Evolutionary conservation across 257 asterid genomes (phyloP), one percentile per base, ranked within the genome.

Genomic region (Avicennia marina): DNA sequence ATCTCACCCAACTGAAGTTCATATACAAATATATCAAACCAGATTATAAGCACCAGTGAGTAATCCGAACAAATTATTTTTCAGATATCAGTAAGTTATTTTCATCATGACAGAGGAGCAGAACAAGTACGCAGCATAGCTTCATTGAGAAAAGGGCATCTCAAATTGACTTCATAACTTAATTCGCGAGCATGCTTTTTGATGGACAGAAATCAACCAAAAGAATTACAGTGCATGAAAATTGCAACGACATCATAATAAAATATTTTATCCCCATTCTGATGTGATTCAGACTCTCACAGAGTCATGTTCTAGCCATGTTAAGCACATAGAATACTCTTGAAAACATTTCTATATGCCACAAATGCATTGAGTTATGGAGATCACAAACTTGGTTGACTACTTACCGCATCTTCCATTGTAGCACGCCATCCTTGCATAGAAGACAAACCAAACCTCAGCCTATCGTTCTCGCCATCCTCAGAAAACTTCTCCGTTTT

Each of bases 381-480:
- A 32, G 48, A 49, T 11, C 6, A 17, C 13, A 51, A 44, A 59
- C 32, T 65, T 25, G 51, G 71, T n/a, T 2, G 64, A 66, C 21
- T 57, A 74, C 96, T 80, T 62, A 90, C 98, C 45, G 96, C 96
- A 79, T 90, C 98, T 79, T 90, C 98, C 98, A 90, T 90, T 16
- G 96, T 75, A 56, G 98, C 85, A 51, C 96, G 98, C 98, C 98
- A 90, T 64, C 98, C 98, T 76, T 90, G 98, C 98, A 90, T 90
- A 33, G 95, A 82, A 58, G 96, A 90, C 63, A 82, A 57, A 15
- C 96, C 98, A 71, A 63, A 90, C 41, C 85, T 73, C 63, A 90
- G 81, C 75, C 84, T 79, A 64, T 20, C 46, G 57, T 79, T 87
- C 71, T 73, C 87, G 3, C 95, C 96, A 69, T 90, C 95, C 66